Percentiles rank a stretch among this genome's conserved stretches.
phyloP scores from a whole-genome alignment of 2,329 filamentous ascomycete species.

The Fusarium penzigii region DNA sequence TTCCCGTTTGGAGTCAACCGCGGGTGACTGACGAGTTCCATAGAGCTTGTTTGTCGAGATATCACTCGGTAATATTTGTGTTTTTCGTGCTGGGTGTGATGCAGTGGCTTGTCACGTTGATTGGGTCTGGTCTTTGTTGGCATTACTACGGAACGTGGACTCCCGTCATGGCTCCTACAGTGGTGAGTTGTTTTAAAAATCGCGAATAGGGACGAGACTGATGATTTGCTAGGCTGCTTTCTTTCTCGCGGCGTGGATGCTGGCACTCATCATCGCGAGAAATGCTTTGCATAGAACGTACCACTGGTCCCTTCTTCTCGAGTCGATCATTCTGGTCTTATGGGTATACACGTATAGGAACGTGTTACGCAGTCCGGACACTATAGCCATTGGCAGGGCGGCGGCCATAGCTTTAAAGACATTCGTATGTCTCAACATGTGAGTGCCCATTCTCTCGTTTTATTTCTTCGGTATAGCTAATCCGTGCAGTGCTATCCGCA shows the following conservation, averaged over 20 bases:
- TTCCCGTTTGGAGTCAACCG: constrained; percentile 34
- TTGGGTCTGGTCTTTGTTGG: no score
- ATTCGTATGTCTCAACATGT: constrained; percentile 36
- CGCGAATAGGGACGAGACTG: neutral
- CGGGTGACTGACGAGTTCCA: constrained; percentile 44
- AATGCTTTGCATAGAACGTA: constrained; percentile 41
- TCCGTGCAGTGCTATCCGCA: constrained; percentile 35
- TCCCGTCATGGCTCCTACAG: no score
- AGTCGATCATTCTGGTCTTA: constrained; percentile 28
- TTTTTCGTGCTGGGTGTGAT: no score
- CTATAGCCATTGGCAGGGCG: constrained; percentile 26
- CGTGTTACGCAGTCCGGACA: no score
- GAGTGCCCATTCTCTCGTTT: constrained; percentile 14
- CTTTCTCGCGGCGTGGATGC: constrained; percentile 36
- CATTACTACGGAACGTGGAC: no score
- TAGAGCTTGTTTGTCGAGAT: constrained; percentile 39
- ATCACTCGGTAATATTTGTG: constrained; percentile 37
- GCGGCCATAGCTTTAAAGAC: constrained; percentile 4
- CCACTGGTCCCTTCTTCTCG: constrained; percentile 38
- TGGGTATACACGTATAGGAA: constrained; percentile 30
- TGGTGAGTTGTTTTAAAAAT: no score
- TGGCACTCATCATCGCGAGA: constrained; percentile 37
- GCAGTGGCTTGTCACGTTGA: no score
- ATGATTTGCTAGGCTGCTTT: constrained; percentile 35
- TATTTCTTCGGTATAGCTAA: constrained; percentile 2